Evolutionary conservation across 345 rosid species (phyloP), one percentile per base, ranked within the genome.

Genomic region (Dipteronia sinensis): DNA sequence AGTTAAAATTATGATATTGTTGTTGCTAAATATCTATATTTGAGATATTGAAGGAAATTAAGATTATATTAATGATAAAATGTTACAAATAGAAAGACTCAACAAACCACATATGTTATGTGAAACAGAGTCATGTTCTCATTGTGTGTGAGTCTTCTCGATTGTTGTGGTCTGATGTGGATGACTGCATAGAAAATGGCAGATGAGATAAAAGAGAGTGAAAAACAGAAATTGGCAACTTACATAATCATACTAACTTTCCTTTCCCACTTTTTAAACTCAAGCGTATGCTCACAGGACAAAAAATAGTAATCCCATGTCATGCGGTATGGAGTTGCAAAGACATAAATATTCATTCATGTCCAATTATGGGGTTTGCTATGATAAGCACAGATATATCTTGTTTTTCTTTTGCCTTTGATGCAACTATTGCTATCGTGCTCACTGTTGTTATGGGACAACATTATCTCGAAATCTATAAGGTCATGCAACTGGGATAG

Each of bases 401-500:
- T 27, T 27, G 27, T 27, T 1, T 27, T 27, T 27, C 27, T 27
- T 73, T 6, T 69, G 69, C 64, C 17, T 70, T 78, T 49, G 19
- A 44, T 77, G 76, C 88, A 96, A 97, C 88, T 42, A 87, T 87
- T 67, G 90, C 99, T 10, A 95, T 91, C 2, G 73, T 67, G 17
- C 87, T 96, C 76, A 90, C 97, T 69, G 85, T 89, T 40, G 85
- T 90, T 66, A 96, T 96, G 99, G 97, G 94, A 56, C 93, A 90
- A 58, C 98, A 97, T 56, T 96, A 92, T 78, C 66, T 90, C 72
- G 87, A 90, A 44, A 96, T 98, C 56, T 88, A 90, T 17, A 92
- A 92, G 88, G 82, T 96, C 72, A 94, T 96, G 98, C 98, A 98
- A 10, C 94, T 10, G 98, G 86, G 72, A 85, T 94, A 92, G 99